A percentile compares a stretch with the other conserved stretches of the same genome.
Conservation (phyloP, 2,329 filamentous ascomycete genomes). For the Paramyrothecium roridum region DNA sequence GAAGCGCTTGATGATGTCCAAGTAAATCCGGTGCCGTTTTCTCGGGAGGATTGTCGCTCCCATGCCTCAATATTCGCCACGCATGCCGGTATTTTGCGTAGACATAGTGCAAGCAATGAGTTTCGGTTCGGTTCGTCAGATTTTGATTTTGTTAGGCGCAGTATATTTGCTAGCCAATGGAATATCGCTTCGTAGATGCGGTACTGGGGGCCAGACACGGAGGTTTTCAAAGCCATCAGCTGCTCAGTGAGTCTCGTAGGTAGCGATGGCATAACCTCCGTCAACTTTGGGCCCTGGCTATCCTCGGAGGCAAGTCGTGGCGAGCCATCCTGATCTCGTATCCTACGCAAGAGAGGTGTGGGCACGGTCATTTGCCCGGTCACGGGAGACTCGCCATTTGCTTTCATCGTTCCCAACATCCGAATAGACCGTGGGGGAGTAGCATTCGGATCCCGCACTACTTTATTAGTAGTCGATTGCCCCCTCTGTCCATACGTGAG, state of each 20-base stretch:
- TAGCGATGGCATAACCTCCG: background rate
- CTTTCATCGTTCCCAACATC: slow-evolving; percentile 25
- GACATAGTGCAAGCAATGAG: slow-evolving; percentile 32
- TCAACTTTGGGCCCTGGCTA: background rate
- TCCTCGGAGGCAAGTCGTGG: slow-evolving; percentile 14
- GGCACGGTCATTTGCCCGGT: slow-evolving; percentile 21
- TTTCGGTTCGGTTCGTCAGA: slow-evolving; percentile 18
- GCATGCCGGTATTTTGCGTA: slow-evolving; percentile 26
- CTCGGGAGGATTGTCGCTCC: slow-evolving; percentile 19
- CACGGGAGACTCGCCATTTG: slow-evolving; percentile 17
- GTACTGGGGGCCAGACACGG: slow-evolving; percentile 10
- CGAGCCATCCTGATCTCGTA: slow-evolving; percentile 19
- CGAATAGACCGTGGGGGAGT: slow-evolving; percentile 24
- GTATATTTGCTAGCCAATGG: slow-evolving; percentile 22
- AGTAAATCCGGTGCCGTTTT: slow-evolving; percentile 15
- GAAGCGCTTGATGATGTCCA: slow-evolving; percentile 23
- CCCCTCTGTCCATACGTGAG: slow-evolving; percentile 24
- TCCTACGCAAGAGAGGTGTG: slow-evolving; percentile 22
- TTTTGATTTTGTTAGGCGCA: slow-evolving; percentile 21
- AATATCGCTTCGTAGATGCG: slow-evolving; percentile 30
- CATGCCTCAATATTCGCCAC: slow-evolving; percentile 28
- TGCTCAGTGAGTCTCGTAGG: background rate
- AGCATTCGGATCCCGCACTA: background rate
- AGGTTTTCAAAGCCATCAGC: background rate
- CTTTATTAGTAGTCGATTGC: slow-evolving; percentile 2